Base-by-base conservation (phyloP, 371 early-diverging fungal genomes). In the Syncephalastrum monosporum region DNA sequence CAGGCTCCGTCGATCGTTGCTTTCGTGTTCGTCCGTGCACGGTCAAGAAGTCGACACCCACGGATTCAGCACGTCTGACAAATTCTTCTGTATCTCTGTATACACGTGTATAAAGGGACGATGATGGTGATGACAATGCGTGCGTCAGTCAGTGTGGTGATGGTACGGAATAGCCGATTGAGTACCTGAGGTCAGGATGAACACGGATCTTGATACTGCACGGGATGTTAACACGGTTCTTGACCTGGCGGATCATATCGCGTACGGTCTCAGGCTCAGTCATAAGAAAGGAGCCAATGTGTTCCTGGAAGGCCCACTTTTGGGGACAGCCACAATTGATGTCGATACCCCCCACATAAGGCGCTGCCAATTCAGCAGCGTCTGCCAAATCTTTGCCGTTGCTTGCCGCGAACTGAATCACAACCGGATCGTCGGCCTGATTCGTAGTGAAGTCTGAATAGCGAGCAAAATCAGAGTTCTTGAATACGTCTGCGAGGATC, bases 401-500 rank as follows among this genome's bases (percentile, higher is more conserved):
- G 17, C 83, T 85, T 2, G 96, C 95, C 19, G 96, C 98, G 74
- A 97, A 96, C 66, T 97, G 98, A 41, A 95, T 87, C 43, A 96
- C 88, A 14, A 95, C 87, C 0, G 96, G 96, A 45, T 85, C 83
- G 58, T 96, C 95, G 8, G 50, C 54, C 16, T 57, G 53, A 69
- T 90, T 90, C 8, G 96, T 94, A 0, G 87, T 81, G 61, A 90
- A 94, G 62, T 96, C 98, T 4, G 77, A 67, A 14, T 88, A 83
- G 14, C 97, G 88, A 13, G 93, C 87, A 60, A 88, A 83, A 33
- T 84, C 80, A 24, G 93, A 92, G 23, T 85, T 82, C 52, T 87
- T 83, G 77, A 97, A 99, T 1, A 92, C 93, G 64, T 94, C 93
- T 16, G 98, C 92, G 13, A 98, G 79, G 50, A 98, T 96, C 99